Percentiles rank a stretch among this genome's conserved stretches.
Conservation (phyloP, 352 stramenopile species). For the Pythium dissimile region DNA sequence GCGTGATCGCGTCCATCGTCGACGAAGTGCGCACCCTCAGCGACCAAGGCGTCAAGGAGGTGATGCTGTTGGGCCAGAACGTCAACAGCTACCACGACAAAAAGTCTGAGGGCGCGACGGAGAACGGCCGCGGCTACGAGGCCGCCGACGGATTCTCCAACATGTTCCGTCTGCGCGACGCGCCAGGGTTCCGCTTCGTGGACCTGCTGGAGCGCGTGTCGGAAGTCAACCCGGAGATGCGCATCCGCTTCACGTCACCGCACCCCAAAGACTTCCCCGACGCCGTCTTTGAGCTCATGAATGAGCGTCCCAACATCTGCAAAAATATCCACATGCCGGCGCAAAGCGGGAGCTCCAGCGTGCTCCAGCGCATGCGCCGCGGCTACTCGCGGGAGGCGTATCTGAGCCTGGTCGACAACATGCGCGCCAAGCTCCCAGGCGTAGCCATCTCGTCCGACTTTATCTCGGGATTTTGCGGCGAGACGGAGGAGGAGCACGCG, state of each 20-base stretch:
- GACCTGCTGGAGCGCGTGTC: constrained; percentile 96
- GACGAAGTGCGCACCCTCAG: constrained; percentile 90
- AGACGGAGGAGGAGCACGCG: constrained; percentile 96
- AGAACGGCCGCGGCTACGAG: constrained; percentile 73
- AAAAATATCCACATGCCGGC: constrained; percentile 98
- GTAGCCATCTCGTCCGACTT: constrained; percentile 94
- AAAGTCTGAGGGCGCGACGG: constrained; percentile 58
- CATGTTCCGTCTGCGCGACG: constrained; percentile 89
- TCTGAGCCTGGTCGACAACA: constrained; percentile 92
- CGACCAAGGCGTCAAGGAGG: constrained; percentile 94
- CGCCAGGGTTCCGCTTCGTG: constrained; percentile 94
- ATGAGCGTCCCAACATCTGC: constrained; percentile 95
- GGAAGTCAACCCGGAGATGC: constrained; percentile 92
- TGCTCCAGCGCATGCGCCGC: constrained; percentile 92
- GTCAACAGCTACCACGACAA: constrained; percentile 99
- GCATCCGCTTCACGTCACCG: constrained; percentile 98
- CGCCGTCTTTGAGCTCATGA: constrained; percentile 87
- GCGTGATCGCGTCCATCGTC: constrained; percentile 91
- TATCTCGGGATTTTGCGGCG: constrained; percentile 98
- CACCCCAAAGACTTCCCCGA: constrained; percentile 99
- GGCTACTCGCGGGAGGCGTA: constrained; percentile 98
- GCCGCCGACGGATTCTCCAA: constrained; percentile 93
- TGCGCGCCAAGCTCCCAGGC: constrained; percentile 76
- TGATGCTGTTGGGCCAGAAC: constrained; percentile 99
- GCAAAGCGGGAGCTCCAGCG: constrained; percentile 92